Evolutionary conservation across 306 rosid species (phyloP).

Genomic region (Carpinus viminea): DNA sequence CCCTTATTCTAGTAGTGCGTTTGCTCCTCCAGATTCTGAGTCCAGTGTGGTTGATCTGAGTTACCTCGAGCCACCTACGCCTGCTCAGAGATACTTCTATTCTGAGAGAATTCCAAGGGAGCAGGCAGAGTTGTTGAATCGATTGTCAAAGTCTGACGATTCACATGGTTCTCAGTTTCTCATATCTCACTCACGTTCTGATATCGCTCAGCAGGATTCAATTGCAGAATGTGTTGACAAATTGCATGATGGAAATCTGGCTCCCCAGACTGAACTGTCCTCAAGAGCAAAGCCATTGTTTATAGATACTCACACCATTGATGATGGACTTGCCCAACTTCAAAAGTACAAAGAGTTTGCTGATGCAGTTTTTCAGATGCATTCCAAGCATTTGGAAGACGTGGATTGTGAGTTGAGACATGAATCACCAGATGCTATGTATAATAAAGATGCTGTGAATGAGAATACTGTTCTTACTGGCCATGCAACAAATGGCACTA

Average conservation of each 20-base stretch:
- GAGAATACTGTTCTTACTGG: slow-evolving; percentile 43
- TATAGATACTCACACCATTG: slow-evolving; percentile 42
- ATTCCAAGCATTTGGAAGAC: slow-evolving; percentile 45
- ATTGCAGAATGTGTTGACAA: slow-evolving; percentile 44
- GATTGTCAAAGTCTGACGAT: slow-evolving; percentile 85
- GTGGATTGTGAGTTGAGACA: slow-evolving; percentile 43
- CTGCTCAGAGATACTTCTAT: slow-evolving; percentile 70
- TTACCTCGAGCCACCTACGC: slow-evolving; percentile 64
- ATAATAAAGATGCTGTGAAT: slow-evolving; percentile 36
- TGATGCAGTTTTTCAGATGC: slow-evolving; percentile 49
- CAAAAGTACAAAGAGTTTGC: slow-evolving; percentile 50
- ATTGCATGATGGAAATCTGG: slow-evolving; percentile 42
- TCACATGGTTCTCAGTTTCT: slow-evolving; percentile 64
- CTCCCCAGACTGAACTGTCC: slow-evolving; percentile 44
- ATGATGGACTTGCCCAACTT: slow-evolving; percentile 48
- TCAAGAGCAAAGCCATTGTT: slow-evolving; percentile 35
- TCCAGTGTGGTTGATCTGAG: slow-evolving; percentile 63
- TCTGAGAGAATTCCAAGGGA: slow-evolving; percentile 93
- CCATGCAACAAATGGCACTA: slow-evolving; percentile 31
- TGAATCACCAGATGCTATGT: slow-evolving; percentile 31
- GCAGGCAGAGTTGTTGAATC: slow-evolving; percentile 75
- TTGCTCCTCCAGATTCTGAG: slow-evolving; percentile 47
- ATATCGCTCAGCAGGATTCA: slow-evolving; percentile 44
- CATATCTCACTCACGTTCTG: slow-evolving; percentile 59
- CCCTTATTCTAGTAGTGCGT: slow-evolving; percentile 39